Conservation (phyloP, 306 rosid genomes). For the Inga oerstediana region DNA sequence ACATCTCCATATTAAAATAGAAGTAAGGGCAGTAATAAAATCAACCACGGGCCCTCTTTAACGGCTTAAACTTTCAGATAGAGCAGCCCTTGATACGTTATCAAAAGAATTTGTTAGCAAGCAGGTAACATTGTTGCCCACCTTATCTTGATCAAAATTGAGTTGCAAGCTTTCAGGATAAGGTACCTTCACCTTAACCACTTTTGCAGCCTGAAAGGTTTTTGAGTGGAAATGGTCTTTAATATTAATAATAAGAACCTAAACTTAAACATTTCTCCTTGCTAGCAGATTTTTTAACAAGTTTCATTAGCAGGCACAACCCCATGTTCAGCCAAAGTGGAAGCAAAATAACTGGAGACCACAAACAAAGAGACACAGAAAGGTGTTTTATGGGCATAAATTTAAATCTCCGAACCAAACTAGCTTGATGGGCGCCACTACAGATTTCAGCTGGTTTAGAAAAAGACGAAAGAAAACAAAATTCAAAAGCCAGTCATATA, state of each 20-base stretch:
- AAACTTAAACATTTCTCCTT: background rate
- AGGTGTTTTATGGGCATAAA: background rate
- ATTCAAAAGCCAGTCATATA: background rate
- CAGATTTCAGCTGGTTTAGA: background rate
- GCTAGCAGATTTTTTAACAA: background rate
- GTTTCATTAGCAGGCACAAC: background rate
- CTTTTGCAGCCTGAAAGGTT: background rate
- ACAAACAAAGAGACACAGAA: background rate
- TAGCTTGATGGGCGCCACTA: background rate
- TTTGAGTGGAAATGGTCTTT: background rate
- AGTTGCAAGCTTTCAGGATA: background rate
- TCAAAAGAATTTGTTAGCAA: background rate
- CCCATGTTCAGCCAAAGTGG: background rate
- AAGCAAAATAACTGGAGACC: background rate
- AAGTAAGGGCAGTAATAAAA: background rate
- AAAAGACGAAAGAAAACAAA: background rate
- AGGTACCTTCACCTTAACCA: background rate
- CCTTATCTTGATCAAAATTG: background rate
- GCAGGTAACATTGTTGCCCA: background rate
- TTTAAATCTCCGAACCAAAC: background rate
- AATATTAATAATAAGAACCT: background rate
- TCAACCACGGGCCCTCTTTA: background rate
- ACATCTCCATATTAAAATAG: background rate
- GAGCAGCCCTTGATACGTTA: background rate
- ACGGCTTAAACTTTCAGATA: background rate